Evolutionary conservation across 2,329 filamentous ascomycete species (phyloP).

Genomic region (Colletotrichum godetiae): DNA sequence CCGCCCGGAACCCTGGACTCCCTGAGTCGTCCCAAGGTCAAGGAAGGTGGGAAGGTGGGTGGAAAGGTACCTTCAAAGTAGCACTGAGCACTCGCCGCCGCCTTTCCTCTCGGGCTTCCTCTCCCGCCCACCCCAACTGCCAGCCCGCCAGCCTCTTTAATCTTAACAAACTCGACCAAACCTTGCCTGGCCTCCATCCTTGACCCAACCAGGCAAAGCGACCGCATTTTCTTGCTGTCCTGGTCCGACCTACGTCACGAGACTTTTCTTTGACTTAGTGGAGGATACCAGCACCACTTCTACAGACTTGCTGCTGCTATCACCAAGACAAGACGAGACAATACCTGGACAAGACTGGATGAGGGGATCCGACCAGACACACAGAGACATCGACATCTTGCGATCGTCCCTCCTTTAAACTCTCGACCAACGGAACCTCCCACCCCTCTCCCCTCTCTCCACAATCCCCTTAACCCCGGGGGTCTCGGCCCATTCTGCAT

Average conservation of each 20-base stretch:
- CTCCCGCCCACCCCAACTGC: background rate
- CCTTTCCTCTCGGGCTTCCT: background rate
- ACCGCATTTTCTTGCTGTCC: conserved; percentile 17
- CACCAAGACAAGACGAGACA: background rate
- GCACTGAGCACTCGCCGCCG: background rate
- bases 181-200: background rate
- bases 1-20: conserved; percentile 16
- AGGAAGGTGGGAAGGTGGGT: too few species aligned
- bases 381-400: conserved; percentile 22
- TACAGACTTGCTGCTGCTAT: background rate
- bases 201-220: conserved; percentile 18
- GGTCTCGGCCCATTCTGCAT: conserved; percentile 28
- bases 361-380: background rate
- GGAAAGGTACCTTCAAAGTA: background rate
- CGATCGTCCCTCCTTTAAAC: conserved; percentile 26
- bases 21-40: background rate
- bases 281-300: conserved; percentile 8
- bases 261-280: conserved; percentile 8
- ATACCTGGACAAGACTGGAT: background rate
- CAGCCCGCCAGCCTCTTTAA: background rate
- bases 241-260: conserved; percentile 33
- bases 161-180: background rate
- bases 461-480: conserved; percentile 20
- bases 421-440: conserved; percentile 13
- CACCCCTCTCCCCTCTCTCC: conserved; percentile 17